Evolutionary conservation across 2,329 filamentous ascomycete genomes (phyloP), one percentile per base, ranked within the genome.

Genomic region (Dactylonectria estremocensis): DNA sequence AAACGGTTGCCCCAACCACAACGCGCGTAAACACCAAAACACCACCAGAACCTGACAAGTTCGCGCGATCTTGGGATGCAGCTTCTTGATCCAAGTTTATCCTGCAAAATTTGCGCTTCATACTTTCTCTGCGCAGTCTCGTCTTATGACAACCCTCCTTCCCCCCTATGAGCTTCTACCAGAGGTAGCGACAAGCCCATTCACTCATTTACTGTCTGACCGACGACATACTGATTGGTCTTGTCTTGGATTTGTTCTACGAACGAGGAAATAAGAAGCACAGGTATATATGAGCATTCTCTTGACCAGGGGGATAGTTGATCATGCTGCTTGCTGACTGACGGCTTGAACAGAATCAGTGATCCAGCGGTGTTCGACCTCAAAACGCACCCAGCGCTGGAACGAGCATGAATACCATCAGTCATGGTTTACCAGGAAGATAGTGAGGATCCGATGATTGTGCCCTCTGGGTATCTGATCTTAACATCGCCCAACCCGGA

Each of bases 381-480:
- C 14, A n/a, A 6, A 43, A 43, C 40, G 8, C 40, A n/a, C 16
- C n/a, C 40, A 43, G n/a, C 40, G 3, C 40, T 3, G 2, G 6
- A n/a, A 6, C 40, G 3, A n/a, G n/a, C 16, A 10, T 14, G 8
- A 10, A 2, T 9, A n/a, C n/a, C 6, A 46, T 10, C 16, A 14
- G 8, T 13, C 7, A 53, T 53, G 50, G n/a, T 18, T 13, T 10
- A 14, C 2, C 3, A 3, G 31, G 16, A 3, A n/a, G 8, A n/a
- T 24, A 5, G 11, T n/a, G 28, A 20, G n/a, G 8, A n/a, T 13
- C n/a, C 20, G 11, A 43, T 40, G 11, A 6, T 16, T 2, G 60
- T 69, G 0, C 74, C 72, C 0, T 55, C 63, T 1, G 71, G 55
- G 8, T 76, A 76, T 31, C 56, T 59, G 1, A 59, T 68, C 1